Evolutionary conservation across 352 stramenopile genomes (phyloP), one percentile per base, ranked within the genome.

Genomic region (Pythium biforme): DNA sequence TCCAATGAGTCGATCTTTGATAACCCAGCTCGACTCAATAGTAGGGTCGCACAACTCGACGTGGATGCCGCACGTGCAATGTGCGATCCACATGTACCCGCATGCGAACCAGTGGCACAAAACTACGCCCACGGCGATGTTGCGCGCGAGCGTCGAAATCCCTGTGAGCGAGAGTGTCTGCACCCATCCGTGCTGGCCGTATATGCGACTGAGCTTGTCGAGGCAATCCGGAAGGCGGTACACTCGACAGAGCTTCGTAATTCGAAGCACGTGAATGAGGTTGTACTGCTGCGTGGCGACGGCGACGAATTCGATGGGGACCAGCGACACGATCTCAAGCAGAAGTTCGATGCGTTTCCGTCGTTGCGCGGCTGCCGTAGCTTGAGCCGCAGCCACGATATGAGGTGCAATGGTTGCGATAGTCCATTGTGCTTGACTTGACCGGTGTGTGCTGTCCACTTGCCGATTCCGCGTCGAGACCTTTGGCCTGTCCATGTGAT

Each of bases 41-140:
- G 69, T 37, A 3, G 65, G 27, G 25, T 74, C 52, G 29, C 84
- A 94, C 8, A 73, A 49, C 40, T 83, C 77, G 3, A 88, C 60
- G 22, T 76, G 62, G 4, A 88, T 37, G 0, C 84, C 84, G 43
- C 84, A 94, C 26, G 79, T 60, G 0, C 68, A 45, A 40, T 92
- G 80, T 0, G 75, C 82, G 23, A 91, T 64, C 46, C 89, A 53
- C 72, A 94, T 88, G 64, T 92, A 94, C 0, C 75, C 79, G 26
- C 80, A 91, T 1, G 81, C 81, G 17, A 80, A 56, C 66, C 74
- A 89, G 55, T 94, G 83, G 41, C 66, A 74, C 40, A 86, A 20
- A 6, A 70, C 47, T 4, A 71, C 39, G 19, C 67, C 76, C 0
- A 85, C 15, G 0, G 54, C 57, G 40, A 92, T 75, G 50, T 75